A percentile compares a stretch with the other conserved stretches of the same genome.
Conservation (phyloP, 495 filamentous ascomycete species). For the Penicillium parvum region DNA sequence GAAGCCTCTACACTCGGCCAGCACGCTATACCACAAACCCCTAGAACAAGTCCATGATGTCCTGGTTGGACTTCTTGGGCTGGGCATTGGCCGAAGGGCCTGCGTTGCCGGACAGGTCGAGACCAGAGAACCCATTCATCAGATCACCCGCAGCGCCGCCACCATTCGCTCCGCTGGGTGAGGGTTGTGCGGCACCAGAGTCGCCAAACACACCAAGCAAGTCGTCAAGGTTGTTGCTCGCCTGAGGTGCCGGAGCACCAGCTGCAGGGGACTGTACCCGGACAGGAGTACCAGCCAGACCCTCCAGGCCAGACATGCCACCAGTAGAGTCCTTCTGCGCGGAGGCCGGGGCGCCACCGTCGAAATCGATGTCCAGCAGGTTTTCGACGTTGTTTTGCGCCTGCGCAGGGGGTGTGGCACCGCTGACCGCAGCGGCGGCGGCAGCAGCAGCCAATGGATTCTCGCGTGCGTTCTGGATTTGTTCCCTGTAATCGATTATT, state of each 20-base stretch:
- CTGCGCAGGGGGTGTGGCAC: constrained; percentile 44
- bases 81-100: constrained; percentile 23
- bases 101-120: constrained; percentile 62
- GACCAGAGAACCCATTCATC: constrained; percentile 78
- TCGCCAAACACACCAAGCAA: constrained; percentile 78
- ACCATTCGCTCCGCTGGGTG: constrained; percentile 30
- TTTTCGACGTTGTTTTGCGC: constrained; percentile 84
- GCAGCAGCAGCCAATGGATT: constrained; percentile 89
- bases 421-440: constrained; percentile 60
- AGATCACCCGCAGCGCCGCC: constrained; percentile 50
- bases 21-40: constrained; percentile 10
- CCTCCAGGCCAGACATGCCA: constrained; percentile 65
- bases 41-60: constrained; percentile 86
- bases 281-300: constrained; percentile 72
- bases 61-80: constrained; percentile 70
- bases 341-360: constrained; percentile 86
- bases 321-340: constrained; percentile 64
- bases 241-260: constrained; percentile 37
- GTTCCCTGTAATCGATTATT: constrained; percentile 52
- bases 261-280: constrained; percentile 63
- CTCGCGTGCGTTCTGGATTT: constrained; percentile 84
- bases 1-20: constrained; percentile 6
- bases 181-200: constrained; percentile 26
- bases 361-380: constrained; percentile 95
- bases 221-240: constrained; percentile 74